Evolutionary conservation across 192 early-diverging fungal species (phyloP).

Genomic region (Endogone sp.): DNA sequence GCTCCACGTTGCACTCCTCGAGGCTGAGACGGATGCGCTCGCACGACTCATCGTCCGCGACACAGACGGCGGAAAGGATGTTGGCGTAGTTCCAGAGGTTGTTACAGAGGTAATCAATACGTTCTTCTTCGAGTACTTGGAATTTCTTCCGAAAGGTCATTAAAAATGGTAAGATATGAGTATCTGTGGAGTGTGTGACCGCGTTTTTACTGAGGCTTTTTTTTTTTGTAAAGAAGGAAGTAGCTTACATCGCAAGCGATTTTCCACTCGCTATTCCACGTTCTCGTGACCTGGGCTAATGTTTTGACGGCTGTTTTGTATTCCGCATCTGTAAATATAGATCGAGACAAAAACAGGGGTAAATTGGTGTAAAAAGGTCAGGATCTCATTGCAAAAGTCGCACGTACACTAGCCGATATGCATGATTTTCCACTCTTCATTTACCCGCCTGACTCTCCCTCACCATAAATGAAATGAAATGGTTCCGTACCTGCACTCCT

Average conservation of each 20-base stretch:
- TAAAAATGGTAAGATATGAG: background rate
- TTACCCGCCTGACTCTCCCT: too few relatives aligned
- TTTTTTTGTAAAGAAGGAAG: background rate
- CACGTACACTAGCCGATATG: too few relatives aligned
- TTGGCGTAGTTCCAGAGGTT: slow-evolving; percentile 71
- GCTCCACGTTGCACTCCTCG: slow-evolving; percentile 55
- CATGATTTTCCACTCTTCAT: too few relatives aligned
- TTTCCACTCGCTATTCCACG: slow-evolving; percentile 52
- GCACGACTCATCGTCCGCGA: slow-evolving; percentile 72
- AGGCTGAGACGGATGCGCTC: slow-evolving; percentile 65
- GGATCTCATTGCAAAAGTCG: too few relatives aligned
- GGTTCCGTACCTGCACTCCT: slow-evolving; percentile 34
- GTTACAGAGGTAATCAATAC: slow-evolving; percentile 64
- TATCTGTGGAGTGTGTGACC: too few relatives aligned
- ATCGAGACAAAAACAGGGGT: too few relatives aligned
- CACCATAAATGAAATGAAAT: too few relatives aligned
- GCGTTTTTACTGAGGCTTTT: background rate
- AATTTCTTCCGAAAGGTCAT: too few relatives aligned
- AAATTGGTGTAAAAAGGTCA: too few relatives aligned
- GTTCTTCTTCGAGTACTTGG: slow-evolving; percentile 68
- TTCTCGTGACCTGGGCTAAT: slow-evolving; percentile 37
- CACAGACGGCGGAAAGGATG: slow-evolving; percentile 63
- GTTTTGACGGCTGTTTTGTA: slow-evolving; percentile 47
- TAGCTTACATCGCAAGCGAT: slow-evolving; percentile 48
- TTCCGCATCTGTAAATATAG: slow-evolving; percentile 46